These are phyloP conservation scores for Cubamyces lactineus DNA, from an alignment of 768 basidiomycete species.

Conservation along the genomic window DNA sequence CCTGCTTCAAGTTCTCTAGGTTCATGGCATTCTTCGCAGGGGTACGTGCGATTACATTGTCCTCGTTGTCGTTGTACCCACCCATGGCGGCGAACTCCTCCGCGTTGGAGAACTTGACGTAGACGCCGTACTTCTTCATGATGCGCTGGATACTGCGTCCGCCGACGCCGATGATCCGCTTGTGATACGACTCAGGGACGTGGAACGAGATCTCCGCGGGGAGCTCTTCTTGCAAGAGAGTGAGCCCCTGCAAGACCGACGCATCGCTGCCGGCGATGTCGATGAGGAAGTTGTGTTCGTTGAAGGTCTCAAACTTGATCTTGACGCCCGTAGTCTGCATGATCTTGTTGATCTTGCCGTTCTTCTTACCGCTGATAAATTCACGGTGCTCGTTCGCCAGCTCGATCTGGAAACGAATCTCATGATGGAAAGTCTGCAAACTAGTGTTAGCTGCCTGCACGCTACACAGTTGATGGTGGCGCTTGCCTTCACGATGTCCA, in stretches of 20 bases:
- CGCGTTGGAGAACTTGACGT: slow-evolving; percentile 98
- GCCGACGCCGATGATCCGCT: slow-evolving; percentile 97
- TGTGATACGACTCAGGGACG: slow-evolving; percentile 97
- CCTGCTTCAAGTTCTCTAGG: slow-evolving; percentile 91
- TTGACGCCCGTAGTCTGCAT: slow-evolving; percentile 97
- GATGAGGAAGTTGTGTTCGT: slow-evolving; percentile 93
- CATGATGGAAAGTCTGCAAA: slow-evolving; percentile 85
- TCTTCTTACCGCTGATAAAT: slow-evolving; percentile 99
- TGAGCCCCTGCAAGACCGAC: slow-evolving; percentile 86
- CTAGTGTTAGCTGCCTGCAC: neutral
- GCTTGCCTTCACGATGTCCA: slow-evolving; percentile 88
- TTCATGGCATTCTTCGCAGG: slow-evolving; percentile 97
- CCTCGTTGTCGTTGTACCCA: slow-evolving; percentile 95
- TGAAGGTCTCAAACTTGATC: slow-evolving; percentile 99
- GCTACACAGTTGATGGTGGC: neutral
- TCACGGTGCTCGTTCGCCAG: slow-evolving; percentile 97
- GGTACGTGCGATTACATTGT: slow-evolving; percentile 98
- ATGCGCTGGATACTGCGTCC: slow-evolving; percentile 98
- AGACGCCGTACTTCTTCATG: slow-evolving; percentile 99
- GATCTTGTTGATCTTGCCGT: slow-evolving; percentile 99
- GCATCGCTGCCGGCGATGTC: slow-evolving; percentile 85
- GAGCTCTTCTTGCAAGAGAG: slow-evolving; percentile 93
- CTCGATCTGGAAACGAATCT: slow-evolving; percentile 98
- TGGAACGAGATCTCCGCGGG: slow-evolving; percentile 99
- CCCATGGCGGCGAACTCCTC: slow-evolving; percentile 96